These are phyloP conservation scores for Jimgerdemannia lactiflua DNA, from an alignment of 192 early-diverging fungal species.

Conservation along the genomic window DNA sequence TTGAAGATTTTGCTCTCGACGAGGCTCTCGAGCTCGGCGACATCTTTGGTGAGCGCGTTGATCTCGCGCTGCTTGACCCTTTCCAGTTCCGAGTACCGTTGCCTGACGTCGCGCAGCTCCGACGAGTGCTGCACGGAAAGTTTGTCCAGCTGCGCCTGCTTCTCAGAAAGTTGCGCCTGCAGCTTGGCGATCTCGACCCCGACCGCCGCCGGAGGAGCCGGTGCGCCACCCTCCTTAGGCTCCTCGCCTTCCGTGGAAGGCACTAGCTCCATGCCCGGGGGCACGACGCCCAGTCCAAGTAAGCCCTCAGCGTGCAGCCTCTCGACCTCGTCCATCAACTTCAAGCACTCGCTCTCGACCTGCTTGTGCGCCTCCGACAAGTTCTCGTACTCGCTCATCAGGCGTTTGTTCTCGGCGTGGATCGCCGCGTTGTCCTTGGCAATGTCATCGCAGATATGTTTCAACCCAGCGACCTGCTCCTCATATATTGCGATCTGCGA, in stretches of 20 bases:
- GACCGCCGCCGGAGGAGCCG: not conserved
- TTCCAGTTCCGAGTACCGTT: constrained; percentile 51
- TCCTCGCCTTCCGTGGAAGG: constrained; percentile 9
- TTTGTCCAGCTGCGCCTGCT: constrained; percentile 45
- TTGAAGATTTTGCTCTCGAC: constrained; percentile 75
- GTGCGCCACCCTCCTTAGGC: constrained; percentile 6
- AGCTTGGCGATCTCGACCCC: constrained; percentile 21
- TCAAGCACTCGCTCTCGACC: constrained; percentile 69
- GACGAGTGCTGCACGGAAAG: constrained; percentile 40
- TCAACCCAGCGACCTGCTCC: constrained; percentile 37
- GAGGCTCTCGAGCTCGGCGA: constrained; percentile 62
- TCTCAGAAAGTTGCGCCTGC: constrained; percentile 33
- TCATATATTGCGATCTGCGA: constrained; percentile 29
- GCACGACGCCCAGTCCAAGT: constrained; percentile 16
- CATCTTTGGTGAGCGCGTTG: constrained; percentile 56
- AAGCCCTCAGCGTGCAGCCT: constrained; percentile 56
- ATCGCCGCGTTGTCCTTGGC: constrained; percentile 48
- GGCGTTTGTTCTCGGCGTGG: constrained; percentile 47
- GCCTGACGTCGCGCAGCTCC: constrained; percentile 49
- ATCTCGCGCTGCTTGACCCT: constrained; percentile 61
- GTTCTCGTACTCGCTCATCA: constrained; percentile 47
- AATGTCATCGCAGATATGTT: constrained; percentile 46
- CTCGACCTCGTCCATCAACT: constrained; percentile 77
- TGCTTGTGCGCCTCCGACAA: constrained; percentile 60
- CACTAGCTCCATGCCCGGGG: not conserved